phyloP scores from a whole-genome alignment of 2,329 filamentous ascomycete species.

The Phaeophleospora eucalypticola region DNA sequence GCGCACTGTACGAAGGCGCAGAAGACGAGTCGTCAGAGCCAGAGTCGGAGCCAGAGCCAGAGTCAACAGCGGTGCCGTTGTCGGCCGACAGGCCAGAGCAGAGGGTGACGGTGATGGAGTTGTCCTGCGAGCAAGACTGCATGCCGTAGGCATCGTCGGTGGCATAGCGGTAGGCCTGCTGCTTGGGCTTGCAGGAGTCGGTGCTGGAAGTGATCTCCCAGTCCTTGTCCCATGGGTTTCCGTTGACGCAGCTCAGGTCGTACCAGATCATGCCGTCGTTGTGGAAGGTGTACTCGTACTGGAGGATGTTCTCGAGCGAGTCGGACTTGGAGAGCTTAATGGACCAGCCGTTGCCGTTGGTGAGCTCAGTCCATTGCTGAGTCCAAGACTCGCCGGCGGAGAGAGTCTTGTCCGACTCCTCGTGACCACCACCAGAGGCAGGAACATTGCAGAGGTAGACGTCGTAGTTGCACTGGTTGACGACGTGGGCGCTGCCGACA shows the following conservation, averaged over 20 bases:
- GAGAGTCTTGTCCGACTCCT: constrained; percentile 24
- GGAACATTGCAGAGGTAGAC: constrained; percentile 31
- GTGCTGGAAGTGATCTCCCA: constrained; percentile 34
- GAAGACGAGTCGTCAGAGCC: constrained; percentile 3
- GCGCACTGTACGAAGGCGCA: constrained; percentile 5
- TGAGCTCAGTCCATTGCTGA: constrained; percentile 33
- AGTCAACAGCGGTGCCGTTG: constrained; percentile 10
- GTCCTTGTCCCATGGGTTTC: constrained; percentile 36
- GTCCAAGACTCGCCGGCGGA: constrained; percentile 27
- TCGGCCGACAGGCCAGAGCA: constrained; percentile 29
- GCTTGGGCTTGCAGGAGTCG: constrained; percentile 26
- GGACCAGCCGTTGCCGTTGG: constrained; percentile 35
- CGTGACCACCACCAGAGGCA: constrained; percentile 25
- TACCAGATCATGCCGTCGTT: constrained; percentile 37
- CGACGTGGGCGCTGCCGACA: constrained; percentile 28
- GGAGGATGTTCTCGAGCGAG: constrained; percentile 30
- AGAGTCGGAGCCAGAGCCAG: constrained; percentile 7
- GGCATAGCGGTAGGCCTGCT: constrained; percentile 36
- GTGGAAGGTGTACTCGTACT: constrained; percentile 39
- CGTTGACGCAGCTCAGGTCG: constrained; percentile 37
- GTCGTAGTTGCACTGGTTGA: constrained; percentile 33
- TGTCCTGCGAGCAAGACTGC: constrained; percentile 33
- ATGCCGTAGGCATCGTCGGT: constrained; percentile 39
- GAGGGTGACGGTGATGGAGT: constrained; percentile 35
- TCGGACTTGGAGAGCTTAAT: constrained; percentile 36